Evolutionary conservation across 441 rosid species (phyloP).

Genomic region (Pelargonium australe): DNA sequence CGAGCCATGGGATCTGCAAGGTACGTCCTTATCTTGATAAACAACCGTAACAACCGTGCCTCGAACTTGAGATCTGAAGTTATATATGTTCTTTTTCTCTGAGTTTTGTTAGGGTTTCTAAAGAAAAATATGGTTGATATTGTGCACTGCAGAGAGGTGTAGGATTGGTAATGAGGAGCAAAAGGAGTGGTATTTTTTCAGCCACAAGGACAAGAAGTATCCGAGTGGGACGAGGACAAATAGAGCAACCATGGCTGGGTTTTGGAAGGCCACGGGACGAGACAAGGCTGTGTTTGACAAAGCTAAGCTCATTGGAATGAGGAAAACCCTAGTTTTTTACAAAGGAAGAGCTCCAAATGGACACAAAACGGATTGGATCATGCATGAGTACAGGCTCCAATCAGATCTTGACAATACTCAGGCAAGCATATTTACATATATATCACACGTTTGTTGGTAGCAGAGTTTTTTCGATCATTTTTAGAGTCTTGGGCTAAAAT

Average conservation of each 20-base stretch:
- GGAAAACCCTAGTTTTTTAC: constrained; percentile 89
- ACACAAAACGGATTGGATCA: constrained; percentile 80
- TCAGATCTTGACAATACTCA: constrained; percentile 53
- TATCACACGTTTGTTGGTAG: too few species aligned
- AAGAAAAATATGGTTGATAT: not conserved
- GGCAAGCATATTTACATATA: constrained; percentile 29
- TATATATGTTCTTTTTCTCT: not conserved
- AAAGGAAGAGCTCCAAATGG: constrained; percentile 93
- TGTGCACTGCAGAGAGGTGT: constrained; percentile 46
- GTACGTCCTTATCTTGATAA: constrained; percentile 24
- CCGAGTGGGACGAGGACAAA: constrained; percentile 87
- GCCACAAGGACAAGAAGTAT: constrained; percentile 85
- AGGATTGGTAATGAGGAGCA: constrained; percentile 71
- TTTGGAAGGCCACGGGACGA: constrained; percentile 95
- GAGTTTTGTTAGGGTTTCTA: too few species aligned
- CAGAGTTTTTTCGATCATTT: too few species aligned
- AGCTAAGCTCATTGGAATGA: constrained; percentile 73
- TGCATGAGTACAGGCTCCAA: constrained; percentile 90
- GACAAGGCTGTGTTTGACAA: constrained; percentile 81
- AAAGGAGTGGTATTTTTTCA: constrained; percentile 91
- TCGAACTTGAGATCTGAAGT: too few species aligned
- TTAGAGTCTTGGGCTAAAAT: too few species aligned
- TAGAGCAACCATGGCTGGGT: constrained; percentile 80
- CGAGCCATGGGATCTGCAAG: constrained; percentile 99
- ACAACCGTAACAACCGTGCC: too few species aligned